Conservation (phyloP, 345 rosid genomes). For the Passiflora organensis region DNA sequence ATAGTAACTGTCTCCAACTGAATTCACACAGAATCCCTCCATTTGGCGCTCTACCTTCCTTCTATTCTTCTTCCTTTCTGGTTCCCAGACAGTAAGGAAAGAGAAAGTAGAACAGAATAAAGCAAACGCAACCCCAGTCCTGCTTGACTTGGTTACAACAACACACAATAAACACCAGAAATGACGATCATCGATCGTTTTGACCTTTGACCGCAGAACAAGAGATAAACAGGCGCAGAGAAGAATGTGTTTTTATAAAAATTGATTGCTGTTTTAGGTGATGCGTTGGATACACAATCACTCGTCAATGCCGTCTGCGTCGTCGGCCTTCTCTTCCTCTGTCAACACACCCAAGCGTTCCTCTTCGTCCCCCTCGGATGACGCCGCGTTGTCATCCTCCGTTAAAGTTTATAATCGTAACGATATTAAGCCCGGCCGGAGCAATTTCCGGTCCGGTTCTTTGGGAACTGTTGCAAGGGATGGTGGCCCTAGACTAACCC, state of each 20-base stretch:
- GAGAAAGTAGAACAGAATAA: not conserved
- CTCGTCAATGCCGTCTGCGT: conserved; percentile 43
- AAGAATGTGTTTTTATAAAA: not conserved
- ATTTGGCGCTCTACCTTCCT: not conserved
- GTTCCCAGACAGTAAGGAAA: not conserved
- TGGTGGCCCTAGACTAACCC: conserved; percentile 34
- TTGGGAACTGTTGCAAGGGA: conserved; percentile 12
- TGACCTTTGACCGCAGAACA: too few species aligned
- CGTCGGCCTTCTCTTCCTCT: conserved; percentile 36
- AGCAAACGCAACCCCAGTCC: not conserved
- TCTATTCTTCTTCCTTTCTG: not conserved
- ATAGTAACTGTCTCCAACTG: not conserved
- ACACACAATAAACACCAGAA: too few species aligned
- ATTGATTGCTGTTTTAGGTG: conserved; percentile 13
- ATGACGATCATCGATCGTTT: too few species aligned
- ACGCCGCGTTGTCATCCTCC: too few species aligned
- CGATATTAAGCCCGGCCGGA: not conserved
- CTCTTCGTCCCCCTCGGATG: conserved; percentile 20
- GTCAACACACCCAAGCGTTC: conserved; percentile 17
- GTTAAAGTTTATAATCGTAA: not conserved
- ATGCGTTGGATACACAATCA: conserved; percentile 81
- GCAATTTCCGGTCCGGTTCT: conserved; percentile 2
- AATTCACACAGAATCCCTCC: not conserved
- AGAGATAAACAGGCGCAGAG: too few species aligned
- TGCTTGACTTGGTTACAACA: too few species aligned